These are phyloP conservation scores for Candida schatavii DNA, from an alignment of 805 yeast genomes.

Conservation along the genomic window DNA sequence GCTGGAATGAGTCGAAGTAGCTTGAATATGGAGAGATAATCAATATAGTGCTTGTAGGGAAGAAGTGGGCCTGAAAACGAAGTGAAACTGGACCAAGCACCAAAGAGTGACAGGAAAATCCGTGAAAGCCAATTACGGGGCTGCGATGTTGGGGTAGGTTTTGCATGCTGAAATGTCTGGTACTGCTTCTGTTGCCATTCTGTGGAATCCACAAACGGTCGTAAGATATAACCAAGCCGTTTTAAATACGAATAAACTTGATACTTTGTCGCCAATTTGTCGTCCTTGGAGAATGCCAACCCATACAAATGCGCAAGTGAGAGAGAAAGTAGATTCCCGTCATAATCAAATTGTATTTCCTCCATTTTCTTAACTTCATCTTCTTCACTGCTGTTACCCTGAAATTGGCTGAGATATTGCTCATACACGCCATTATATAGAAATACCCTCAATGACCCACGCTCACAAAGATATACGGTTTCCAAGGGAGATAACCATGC, in stretches of 20 bases:
- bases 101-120: not conserved
- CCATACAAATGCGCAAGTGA: conserved; percentile 66
- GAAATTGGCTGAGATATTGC: conserved; percentile 14
- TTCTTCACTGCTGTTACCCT: not conserved
- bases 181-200: conserved; percentile 15
- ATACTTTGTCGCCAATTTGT: conserved; percentile 48
- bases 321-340: conserved; percentile 31
- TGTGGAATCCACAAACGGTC: conserved; percentile 16
- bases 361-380: conserved; percentile 3
- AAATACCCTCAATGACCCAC: conserved; percentile 54
- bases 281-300: conserved; percentile 34
- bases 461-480: conserved; percentile 70
- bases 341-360: conserved; percentile 21
- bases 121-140: not conserved
- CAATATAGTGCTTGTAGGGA: conserved; percentile 22
- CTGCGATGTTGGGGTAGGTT: too few species aligned
- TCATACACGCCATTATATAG: conserved; percentile 19
- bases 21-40: conserved; percentile 19
- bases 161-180: not conserved
- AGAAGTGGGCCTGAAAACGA: not conserved
- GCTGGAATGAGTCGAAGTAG: conserved; percentile 20
- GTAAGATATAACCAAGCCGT: conserved; percentile 73
- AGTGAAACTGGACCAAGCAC: not conserved
- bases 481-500: conserved; percentile 64
- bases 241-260: conserved; percentile 72